Base-by-base conservation (phyloP, 352 stramenopile species). In the Pythium aristosporum region DNA sequence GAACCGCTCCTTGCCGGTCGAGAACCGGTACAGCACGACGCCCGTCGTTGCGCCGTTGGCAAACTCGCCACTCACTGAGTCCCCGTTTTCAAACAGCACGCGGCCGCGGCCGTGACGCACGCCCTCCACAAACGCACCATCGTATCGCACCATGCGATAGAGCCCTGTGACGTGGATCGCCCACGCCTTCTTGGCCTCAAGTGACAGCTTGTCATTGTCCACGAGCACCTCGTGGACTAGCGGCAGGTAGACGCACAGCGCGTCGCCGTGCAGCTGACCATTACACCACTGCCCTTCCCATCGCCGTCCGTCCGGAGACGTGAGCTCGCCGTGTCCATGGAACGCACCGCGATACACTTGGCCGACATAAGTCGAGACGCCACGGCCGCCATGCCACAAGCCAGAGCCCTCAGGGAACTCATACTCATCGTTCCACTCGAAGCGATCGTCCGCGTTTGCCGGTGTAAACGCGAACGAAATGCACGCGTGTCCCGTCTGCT, bases 331-430 rank as follows among this genome's bases (percentile, higher is more conserved):
- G 6, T 74, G 51, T 0, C 86, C 86, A 42, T 95, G 82, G 57
- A 93, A 93, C 5, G 59, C 51, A 11, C 81, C 79, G 10, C 83
- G 73, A n/a, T 80, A 23, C 8, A 93, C 71, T 10, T 49, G 44
- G 25, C 86, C 86, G 32, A 66, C 44, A 49, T 93, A 95, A 34
- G 67, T 88, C 15, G 71, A 84, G 6, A 55, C 68, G 18, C 85
- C 79, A 37, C 79, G 73, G 7, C 80, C 79, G 42, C 68, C 68
- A 64, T 91, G 82, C 79, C 77, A 91, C 39, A 74, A 84, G 1
- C 73, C 69, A 23, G 77, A 89, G n/a, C 63, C 56, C 1, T 63
- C n/a, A 0, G 84, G 84, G 49, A 90, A 93, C 62, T 93, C 82
- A 54, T 87, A 88, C 56, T 87, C 77, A 9, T 76, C 46, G 18